Conservation (phyloP, 805 yeast species). For the Saccharomyces kudriavzevii region DNA sequence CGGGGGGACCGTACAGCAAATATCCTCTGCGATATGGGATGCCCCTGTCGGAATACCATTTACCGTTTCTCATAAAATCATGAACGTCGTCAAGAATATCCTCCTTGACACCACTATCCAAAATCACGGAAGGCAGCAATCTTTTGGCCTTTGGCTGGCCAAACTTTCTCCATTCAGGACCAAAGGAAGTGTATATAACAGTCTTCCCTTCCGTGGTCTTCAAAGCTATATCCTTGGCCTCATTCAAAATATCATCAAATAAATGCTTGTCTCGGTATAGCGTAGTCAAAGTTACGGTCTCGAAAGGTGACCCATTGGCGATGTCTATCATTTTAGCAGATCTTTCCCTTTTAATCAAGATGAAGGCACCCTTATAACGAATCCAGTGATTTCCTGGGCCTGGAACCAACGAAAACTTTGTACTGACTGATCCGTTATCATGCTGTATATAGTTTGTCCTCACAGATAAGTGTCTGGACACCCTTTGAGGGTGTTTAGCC, state of each 20-base stretch:
- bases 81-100: conserved; percentile 59
- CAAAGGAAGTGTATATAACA: conserved; percentile 89
- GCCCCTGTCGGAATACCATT: conserved; percentile 94
- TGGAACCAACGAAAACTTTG: conserved; percentile 86
- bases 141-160: conserved; percentile 92
- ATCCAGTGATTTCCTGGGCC: conserved; percentile 95
- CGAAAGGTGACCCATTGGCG: conserved; percentile 89
- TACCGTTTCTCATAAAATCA: conserved; percentile 71
- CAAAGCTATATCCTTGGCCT: conserved; percentile 79
- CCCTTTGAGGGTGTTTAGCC: conserved; percentile 68
- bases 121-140: conserved; percentile 71
- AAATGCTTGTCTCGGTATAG: conserved; percentile 70
- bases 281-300: conserved; percentile 90
- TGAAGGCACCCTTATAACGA: conserved; percentile 76
- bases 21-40: conserved; percentile 96
- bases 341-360: conserved; percentile 83
- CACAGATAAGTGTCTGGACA: conserved; percentile 79
- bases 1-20: conserved; percentile 92
- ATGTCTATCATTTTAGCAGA: conserved; percentile 82
- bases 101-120: conserved; percentile 69
- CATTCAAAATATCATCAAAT: conserved; percentile 62
- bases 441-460: conserved; percentile 82
- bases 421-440: conserved; percentile 82
- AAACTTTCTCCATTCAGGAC: conserved; percentile 98
- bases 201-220: conserved; percentile 86